Evolutionary conservation across 2,329 filamentous ascomycete genomes (phyloP).

Genomic region (Penicillium sp.): DNA sequence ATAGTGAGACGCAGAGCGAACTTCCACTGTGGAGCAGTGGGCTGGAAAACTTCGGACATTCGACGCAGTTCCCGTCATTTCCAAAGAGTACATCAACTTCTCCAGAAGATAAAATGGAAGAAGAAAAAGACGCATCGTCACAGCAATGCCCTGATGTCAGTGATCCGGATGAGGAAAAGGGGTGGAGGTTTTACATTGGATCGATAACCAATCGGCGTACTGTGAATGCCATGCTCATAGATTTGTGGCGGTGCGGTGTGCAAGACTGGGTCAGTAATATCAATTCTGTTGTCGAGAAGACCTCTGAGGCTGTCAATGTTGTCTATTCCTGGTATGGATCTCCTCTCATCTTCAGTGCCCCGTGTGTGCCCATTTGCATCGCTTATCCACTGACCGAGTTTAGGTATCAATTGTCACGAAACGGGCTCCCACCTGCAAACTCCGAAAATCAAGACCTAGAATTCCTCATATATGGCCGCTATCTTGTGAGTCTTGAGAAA

Average conservation of each 20-base stretch:
- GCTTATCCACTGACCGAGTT: not conserved
- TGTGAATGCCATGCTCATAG: conserved; percentile 27
- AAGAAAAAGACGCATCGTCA: conserved; percentile 4
- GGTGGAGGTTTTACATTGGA: conserved; percentile 29
- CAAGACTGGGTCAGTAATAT: conserved; percentile 24
- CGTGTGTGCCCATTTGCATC: too few relatives aligned
- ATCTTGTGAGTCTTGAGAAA: conserved; percentile 19
- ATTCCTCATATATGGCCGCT: conserved; percentile 21
- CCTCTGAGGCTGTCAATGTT: conserved; percentile 19
- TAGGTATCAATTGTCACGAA: conserved; percentile 24
- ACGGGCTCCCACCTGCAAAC: conserved; percentile 7
- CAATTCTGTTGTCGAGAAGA: conserved; percentile 16
- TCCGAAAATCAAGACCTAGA: conserved; percentile 20
- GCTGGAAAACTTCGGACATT: conserved; percentile 24
- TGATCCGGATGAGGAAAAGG: conserved; percentile 25
- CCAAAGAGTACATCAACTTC: conserved; percentile 11
- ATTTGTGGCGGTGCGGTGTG: conserved; percentile 27
- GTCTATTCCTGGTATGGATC: conserved; percentile 23
- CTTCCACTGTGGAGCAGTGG: conserved; percentile 29
- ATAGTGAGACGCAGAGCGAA: conserved; percentile 28
- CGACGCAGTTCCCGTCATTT: conserved; percentile 26
- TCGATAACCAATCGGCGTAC: conserved; percentile 29
- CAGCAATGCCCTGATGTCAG: conserved; percentile 8
- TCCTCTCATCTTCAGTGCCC: not conserved
- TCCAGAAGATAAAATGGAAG: conserved; percentile 18